phyloP scores from a whole-genome alignment of 73 alveolate species.

The Uronychia setigera region DNA sequence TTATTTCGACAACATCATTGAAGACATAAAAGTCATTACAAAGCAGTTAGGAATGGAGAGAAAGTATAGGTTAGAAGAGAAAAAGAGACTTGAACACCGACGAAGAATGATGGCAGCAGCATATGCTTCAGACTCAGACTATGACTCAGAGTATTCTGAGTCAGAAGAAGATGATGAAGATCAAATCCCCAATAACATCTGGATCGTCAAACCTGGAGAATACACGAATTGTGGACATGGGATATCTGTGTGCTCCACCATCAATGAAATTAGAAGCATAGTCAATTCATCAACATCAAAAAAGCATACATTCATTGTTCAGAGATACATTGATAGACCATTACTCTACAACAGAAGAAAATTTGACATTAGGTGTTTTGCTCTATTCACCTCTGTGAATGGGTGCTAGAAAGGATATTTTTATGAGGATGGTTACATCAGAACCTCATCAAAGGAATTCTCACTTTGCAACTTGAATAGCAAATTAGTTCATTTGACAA shows the following conservation, averaged over 20 bases:
- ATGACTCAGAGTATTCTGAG: background rate
- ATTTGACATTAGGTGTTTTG: slow-evolving; percentile 85
- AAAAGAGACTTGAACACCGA: background rate
- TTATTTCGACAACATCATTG: background rate
- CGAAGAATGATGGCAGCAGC: background rate
- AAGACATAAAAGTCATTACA: background rate
- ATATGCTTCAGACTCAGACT: background rate
- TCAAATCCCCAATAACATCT: background rate
- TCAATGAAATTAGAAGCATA: background rate
- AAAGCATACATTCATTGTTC: slow-evolving; percentile 50
- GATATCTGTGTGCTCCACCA: slow-evolving; percentile 2
- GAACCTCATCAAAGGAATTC: slow-evolving; percentile 72
- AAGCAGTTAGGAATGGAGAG: background rate
- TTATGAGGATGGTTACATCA: slow-evolving; percentile 77
- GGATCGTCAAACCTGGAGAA: slow-evolving; percentile 49
- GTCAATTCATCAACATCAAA: background rate
- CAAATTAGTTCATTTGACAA: slow-evolving; percentile 83
- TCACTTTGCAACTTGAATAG: slow-evolving; percentile 57
- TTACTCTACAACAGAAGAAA: slow-evolving; percentile 73
- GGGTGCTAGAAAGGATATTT: slow-evolving; percentile 61
- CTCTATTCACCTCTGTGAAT: slow-evolving; percentile 54
- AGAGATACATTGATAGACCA: slow-evolving; percentile 78
- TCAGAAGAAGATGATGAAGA: background rate
- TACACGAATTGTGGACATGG: slow-evolving; percentile 30
- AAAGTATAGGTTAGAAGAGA: background rate